Conservation (phyloP, 306 rosid genomes). For the Quercus ilex region DNA sequence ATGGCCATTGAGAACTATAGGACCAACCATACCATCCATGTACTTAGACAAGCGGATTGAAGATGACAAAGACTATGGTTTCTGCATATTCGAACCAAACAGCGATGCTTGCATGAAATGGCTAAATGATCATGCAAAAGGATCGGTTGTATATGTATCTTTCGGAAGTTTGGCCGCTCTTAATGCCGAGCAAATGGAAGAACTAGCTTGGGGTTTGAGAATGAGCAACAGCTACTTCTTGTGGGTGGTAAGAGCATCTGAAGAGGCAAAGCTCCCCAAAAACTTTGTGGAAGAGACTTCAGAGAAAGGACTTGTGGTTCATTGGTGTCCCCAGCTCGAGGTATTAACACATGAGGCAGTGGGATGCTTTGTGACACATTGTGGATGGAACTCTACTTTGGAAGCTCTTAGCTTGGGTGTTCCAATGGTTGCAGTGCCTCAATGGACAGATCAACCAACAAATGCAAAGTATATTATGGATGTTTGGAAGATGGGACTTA, state of each 20-base stretch:
- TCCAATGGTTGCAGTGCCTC: background rate
- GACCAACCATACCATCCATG: constrained; percentile 53
- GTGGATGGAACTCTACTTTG: too few species aligned
- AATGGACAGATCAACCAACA: background rate
- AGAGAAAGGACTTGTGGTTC: background rate
- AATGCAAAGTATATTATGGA: background rate
- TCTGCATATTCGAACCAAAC: constrained; percentile 32
- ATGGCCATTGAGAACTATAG: constrained; percentile 45
- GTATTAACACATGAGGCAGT: background rate
- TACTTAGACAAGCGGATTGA: constrained; percentile 39
- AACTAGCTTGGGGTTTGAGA: background rate
- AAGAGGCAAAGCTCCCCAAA: constrained; percentile 7
- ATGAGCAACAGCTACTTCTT: background rate
- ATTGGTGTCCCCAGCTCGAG: background rate
- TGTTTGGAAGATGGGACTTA: constrained; percentile 5
- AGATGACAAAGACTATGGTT: constrained; percentile 43
- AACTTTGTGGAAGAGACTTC: background rate
- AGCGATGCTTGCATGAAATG: constrained; percentile 25
- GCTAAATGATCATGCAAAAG: constrained; percentile 20
- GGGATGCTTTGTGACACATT: background rate
- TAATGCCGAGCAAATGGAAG: background rate
- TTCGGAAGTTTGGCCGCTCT: background rate
- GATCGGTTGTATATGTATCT: background rate
- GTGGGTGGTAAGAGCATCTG: background rate
- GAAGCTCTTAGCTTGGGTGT: background rate